Conservation (phyloP, 2,329 filamentous ascomycete genomes). For the Intubia oerlemansii region DNA sequence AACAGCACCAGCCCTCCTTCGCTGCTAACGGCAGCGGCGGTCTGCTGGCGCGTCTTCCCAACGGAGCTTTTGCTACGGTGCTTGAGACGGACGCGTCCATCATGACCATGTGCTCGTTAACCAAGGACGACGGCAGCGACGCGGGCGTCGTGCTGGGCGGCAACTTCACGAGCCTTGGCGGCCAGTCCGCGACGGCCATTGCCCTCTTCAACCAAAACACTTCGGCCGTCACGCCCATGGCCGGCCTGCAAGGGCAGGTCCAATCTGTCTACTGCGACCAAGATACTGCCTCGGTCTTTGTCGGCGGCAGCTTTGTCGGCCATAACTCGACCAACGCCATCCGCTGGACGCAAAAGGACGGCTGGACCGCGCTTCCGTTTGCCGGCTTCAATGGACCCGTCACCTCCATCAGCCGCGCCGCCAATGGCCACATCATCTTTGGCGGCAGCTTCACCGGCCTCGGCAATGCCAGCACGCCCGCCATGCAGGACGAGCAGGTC, state of each 20-base stretch:
- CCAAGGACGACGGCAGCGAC: slow-evolving; percentile 40
- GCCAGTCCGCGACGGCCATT: slow-evolving; percentile 52
- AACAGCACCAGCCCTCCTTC: slow-evolving; percentile 48
- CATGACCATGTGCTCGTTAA: slow-evolving; percentile 67
- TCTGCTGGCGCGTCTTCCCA: slow-evolving; percentile 62
- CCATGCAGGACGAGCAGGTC: slow-evolving; percentile 48
- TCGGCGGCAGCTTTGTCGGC: slow-evolving; percentile 69
- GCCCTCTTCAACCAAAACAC: slow-evolving; percentile 63
- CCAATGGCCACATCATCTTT: slow-evolving; percentile 74
- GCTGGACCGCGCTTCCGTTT: slow-evolving; percentile 71
- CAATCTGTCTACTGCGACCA: slow-evolving; percentile 67
- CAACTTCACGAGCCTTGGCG: slow-evolving; percentile 83
- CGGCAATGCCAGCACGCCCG: slow-evolving; percentile 54
- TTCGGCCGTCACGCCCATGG: slow-evolving; percentile 46
- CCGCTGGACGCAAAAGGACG: slow-evolving; percentile 46
- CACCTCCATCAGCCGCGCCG: slow-evolving; percentile 58
- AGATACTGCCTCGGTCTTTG: slow-evolving; percentile 58
- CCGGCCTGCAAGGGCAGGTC: slow-evolving; percentile 68
- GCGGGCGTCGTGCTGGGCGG: slow-evolving; percentile 71
- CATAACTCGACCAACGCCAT: slow-evolving; percentile 78
- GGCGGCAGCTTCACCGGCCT: slow-evolving; percentile 78
- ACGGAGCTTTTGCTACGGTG: slow-evolving; percentile 59
- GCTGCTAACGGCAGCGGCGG: slow-evolving; percentile 61
- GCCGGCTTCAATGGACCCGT: slow-evolving; percentile 89
- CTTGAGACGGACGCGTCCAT: slow-evolving; percentile 68